Evolutionary conservation across 2,329 filamentous ascomycete genomes (phyloP).

Genomic region (Xylariales sp.): DNA sequence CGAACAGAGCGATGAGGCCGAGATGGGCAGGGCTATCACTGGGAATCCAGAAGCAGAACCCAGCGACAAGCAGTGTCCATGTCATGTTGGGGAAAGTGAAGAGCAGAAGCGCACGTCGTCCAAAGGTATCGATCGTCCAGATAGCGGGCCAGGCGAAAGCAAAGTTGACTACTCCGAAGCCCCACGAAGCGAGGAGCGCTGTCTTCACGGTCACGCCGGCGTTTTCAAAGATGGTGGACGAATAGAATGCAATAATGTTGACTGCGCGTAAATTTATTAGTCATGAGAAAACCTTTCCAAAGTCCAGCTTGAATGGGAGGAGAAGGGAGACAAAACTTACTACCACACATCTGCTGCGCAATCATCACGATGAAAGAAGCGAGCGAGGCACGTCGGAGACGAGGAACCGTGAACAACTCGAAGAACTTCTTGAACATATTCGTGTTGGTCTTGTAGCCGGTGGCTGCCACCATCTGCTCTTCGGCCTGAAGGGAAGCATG

Average conservation of each 20-base stretch:
- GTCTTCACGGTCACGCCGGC: slow-evolving; percentile 33
- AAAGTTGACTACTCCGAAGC: slow-evolving; percentile 54
- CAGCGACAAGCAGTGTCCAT: slow-evolving; percentile 49
- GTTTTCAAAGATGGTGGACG: slow-evolving; percentile 38
- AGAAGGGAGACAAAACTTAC: neutral
- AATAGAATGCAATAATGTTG: slow-evolving; percentile 48
- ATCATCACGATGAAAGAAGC: slow-evolving; percentile 68
- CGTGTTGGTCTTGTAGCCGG: neutral
- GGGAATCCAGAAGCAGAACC: slow-evolving; percentile 12
- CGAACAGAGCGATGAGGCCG: slow-evolving; percentile 53
- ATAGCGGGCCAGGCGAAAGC: slow-evolving; percentile 63
- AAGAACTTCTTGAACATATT: slow-evolving; percentile 5
- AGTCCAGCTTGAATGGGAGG: neutral
- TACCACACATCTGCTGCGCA: slow-evolving; percentile 56
- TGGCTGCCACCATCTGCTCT: slow-evolving; percentile 5
- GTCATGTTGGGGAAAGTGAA: slow-evolving; percentile 64
- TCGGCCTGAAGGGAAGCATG: slow-evolving; percentile 42
- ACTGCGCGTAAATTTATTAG: slow-evolving; percentile 5
- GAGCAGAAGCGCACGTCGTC: slow-evolving; percentile 56
- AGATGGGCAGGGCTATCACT: slow-evolving; percentile 37
- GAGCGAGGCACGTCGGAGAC: slow-evolving; percentile 57
- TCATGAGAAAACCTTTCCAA: too few relatives aligned
- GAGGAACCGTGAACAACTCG: slow-evolving; percentile 54
- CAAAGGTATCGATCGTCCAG: slow-evolving; percentile 64
- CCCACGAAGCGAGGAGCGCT: slow-evolving; percentile 37